Evolutionary conservation across 192 early-diverging fungal species (phyloP).

Genomic region (Phycomyces blakesleeanus): DNA sequence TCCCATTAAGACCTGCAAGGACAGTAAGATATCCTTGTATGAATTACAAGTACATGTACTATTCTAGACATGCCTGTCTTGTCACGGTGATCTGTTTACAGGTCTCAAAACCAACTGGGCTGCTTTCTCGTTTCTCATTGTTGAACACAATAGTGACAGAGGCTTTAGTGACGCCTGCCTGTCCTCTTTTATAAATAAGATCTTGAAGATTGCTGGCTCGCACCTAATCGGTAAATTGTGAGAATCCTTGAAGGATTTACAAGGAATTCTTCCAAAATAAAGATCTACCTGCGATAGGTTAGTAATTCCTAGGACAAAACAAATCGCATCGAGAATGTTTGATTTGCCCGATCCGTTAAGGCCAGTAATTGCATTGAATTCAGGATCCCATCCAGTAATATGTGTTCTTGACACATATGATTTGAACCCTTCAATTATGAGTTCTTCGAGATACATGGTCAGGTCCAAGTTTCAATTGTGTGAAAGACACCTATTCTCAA

Average conservation of each 20-base stretch:
- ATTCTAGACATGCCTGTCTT: slow-evolving; percentile 70
- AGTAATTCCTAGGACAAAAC: slow-evolving; percentile 96
- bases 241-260: too few relatives aligned
- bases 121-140: slow-evolving; percentile 79
- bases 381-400: slow-evolving; percentile 96
- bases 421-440: slow-evolving; percentile 99
- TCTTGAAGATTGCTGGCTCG: slow-evolving; percentile 92
- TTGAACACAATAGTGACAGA: slow-evolving; percentile 96
- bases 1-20: slow-evolving; percentile 68
- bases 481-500: too few relatives aligned
- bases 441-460: slow-evolving; percentile 86
- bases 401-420: slow-evolving; percentile 94
- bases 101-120: slow-evolving; percentile 86
- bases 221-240: slow-evolving; percentile 46
- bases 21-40: neutral
- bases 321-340: slow-evolving; percentile 98
- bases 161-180: slow-evolving; percentile 96
- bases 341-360: slow-evolving; percentile 98
- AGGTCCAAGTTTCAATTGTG: too few relatives aligned
- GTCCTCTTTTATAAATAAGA: slow-evolving; percentile 97
- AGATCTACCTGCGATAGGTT: slow-evolving; percentile 78
- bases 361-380: slow-evolving; percentile 98
- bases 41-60: neutral
- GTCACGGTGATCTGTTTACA: slow-evolving; percentile 88
- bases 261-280: neutral